Base-by-base conservation (phyloP, 78 protist genomes). In the Polysphondylium violaceum region DNA sequence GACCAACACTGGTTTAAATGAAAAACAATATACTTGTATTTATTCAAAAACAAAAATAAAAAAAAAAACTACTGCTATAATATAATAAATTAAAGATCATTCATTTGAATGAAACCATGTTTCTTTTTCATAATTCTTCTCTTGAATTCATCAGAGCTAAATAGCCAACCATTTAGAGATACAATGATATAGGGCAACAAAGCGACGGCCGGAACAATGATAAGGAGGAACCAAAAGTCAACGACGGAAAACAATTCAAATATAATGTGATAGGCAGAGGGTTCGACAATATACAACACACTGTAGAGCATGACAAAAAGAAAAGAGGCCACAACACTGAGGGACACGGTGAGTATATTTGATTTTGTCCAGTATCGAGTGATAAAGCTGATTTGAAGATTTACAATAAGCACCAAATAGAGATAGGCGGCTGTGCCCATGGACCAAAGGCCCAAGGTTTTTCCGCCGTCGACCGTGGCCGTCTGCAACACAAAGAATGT, bases 341-440 rank as follows among this genome's bases (percentile, higher is more conserved):
- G 1, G 4, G 40, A 36, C 19, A 69, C 79, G 0, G 79, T 29
- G 0, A 31, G 1, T 8, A 83, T 33, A 9, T 27, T 69, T 41
- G 25, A 25, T n/a, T 27, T 23, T 7, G 65, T 51, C 91, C 91
- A 83, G 29, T 69, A 83, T 25, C 91, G 21, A 33, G 91, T 83
- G 79, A 83, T 69, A 29, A 58, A 25, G 12, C 64, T 27, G 53
- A 88, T 61, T 29, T 88, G 76, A 16, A 88, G 12, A 73, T 88
- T 88, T 1, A 50, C 74, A 17, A 87, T 88, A 1, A 88, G 25
- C 1, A 88, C 43, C 9, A 88, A 65, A 51, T 78, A 76, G 9
- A 78, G 47, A 38, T 88, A 88, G 29, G 87, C 87, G 17, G 94
- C 87, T 1, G 94, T 88, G 41, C 94, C 94, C 12, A 61, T 47